These are phyloP conservation scores for Arthroderma sp. DNA, from an alignment of 2,329 filamentous ascomycete genomes.

Conservation along the genomic window DNA sequence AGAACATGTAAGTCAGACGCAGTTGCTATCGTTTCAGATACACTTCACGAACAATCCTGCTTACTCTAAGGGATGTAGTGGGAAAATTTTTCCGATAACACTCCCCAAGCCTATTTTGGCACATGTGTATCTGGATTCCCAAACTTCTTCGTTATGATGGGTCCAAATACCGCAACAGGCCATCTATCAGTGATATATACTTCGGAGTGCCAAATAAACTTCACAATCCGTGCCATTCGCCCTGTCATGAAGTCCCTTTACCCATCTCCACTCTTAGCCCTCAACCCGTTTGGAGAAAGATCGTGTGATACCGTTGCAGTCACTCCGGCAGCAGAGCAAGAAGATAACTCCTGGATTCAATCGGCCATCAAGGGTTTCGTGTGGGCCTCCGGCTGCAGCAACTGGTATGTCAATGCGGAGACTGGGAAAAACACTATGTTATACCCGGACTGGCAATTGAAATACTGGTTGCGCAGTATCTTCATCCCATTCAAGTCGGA, in stretches of 20 bases:
- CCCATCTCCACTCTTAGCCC: slow-evolving; percentile 19
- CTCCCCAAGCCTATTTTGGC: slow-evolving; percentile 38
- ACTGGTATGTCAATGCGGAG: slow-evolving; percentile 40
- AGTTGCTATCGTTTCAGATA: slow-evolving; percentile 12
- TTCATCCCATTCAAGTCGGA: slow-evolving; percentile 32
- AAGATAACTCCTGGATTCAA: slow-evolving; percentile 33
- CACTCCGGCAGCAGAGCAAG: slow-evolving; percentile 24
- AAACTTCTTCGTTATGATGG: slow-evolving; percentile 38
- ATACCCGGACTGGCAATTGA: slow-evolving; percentile 43
- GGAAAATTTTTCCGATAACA: slow-evolving; percentile 25
- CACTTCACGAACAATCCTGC: slow-evolving; percentile 25
- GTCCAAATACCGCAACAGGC: slow-evolving; percentile 38
- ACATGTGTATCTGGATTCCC: slow-evolving; percentile 39
- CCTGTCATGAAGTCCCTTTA: slow-evolving; percentile 31
- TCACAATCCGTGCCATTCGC: slow-evolving; percentile 31
- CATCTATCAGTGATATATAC: slow-evolving; percentile 42
- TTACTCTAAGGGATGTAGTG: slow-evolving; percentile 22
- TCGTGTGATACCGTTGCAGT: slow-evolving; percentile 26
- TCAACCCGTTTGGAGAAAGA: slow-evolving; percentile 11
- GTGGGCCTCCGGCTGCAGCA: slow-evolving; percentile 40
- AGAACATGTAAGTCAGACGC: slow-evolving; percentile 20
- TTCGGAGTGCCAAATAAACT: slow-evolving; percentile 43
- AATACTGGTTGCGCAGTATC: slow-evolving; percentile 39
- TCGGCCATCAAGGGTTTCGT: slow-evolving; percentile 34
- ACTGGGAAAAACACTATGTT: slow-evolving; percentile 41